Conservation (phyloP, 2,329 filamentous ascomycete genomes). For the Parascedosporium putredinis region DNA sequence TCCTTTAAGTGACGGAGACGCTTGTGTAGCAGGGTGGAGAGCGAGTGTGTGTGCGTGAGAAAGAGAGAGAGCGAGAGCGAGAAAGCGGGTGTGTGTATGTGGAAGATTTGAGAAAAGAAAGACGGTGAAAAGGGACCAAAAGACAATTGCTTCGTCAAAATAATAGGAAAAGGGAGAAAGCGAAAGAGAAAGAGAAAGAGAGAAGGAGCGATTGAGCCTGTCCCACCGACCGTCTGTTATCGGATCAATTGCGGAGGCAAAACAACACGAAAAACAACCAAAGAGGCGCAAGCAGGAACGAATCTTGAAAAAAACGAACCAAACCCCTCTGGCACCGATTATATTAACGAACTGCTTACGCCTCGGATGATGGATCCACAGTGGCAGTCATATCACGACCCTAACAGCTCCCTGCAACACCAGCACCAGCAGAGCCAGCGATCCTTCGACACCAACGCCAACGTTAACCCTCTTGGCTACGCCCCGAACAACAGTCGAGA, state of each 20-base stretch:
- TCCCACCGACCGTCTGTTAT: too few species aligned
- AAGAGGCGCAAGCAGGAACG: background rate
- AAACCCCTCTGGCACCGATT: background rate
- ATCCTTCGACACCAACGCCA: constrained; percentile 41
- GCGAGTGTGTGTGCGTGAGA: background rate
- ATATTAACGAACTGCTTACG: background rate
- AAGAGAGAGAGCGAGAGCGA: background rate
- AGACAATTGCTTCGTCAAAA: too few species aligned
- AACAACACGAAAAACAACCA: background rate
- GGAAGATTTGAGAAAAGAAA: too few species aligned
- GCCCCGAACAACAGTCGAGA: background rate
- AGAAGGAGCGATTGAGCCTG: too few species aligned
- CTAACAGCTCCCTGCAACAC: constrained; percentile 49
- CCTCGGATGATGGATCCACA: constrained; percentile 32
- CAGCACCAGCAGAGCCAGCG: too few species aligned
- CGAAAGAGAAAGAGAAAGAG: too few species aligned
- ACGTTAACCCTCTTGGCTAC: background rate
- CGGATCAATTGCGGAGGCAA: background rate
- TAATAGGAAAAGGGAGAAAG: too few species aligned
- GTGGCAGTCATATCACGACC: constrained; percentile 60
- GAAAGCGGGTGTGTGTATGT: too few species aligned
- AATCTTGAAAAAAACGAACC: too few species aligned
- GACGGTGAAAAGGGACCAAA: too few species aligned
- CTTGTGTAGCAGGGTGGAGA: background rate
- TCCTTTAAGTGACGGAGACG: background rate